Conservation (phyloP, 2,329 filamentous ascomycete genomes). For the Diaporthe vaccinii region DNA sequence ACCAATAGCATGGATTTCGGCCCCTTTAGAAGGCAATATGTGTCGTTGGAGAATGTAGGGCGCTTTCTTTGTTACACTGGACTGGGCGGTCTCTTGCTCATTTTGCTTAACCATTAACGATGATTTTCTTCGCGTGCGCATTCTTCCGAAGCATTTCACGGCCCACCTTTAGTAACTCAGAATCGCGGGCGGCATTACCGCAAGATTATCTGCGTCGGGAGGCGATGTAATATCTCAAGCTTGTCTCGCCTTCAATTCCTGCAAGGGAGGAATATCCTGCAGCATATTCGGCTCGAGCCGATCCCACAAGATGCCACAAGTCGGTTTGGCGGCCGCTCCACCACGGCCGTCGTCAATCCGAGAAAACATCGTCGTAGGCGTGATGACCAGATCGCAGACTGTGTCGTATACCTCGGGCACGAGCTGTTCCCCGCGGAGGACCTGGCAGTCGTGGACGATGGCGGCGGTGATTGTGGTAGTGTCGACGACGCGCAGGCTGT, state of each 20-base stretch:
- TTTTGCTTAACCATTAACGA: no score
- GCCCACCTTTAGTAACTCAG: no score
- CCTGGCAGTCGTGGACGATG: slow-evolving; percentile 57
- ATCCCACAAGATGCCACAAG: slow-evolving; percentile 54
- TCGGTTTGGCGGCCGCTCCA: slow-evolving; percentile 50
- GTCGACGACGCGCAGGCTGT: slow-evolving; percentile 49
- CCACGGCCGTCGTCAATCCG: slow-evolving; percentile 44
- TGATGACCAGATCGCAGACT: slow-evolving; percentile 56
- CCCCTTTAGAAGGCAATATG: no score
- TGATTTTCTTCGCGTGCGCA: no score
- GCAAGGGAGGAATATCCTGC: slow-evolving; percentile 50
- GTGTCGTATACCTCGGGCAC: slow-evolving; percentile 54
- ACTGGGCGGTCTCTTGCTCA: no score
- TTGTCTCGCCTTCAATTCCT: slow-evolving; percentile 40
- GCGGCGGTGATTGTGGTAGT: slow-evolving; percentile 48
- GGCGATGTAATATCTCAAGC: neutral
- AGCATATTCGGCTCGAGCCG: slow-evolving; percentile 52
- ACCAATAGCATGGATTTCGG: no score
- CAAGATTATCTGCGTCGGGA: no score
- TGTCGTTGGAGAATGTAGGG: no score
- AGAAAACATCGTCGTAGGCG: slow-evolving; percentile 47
- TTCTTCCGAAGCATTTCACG: no score
- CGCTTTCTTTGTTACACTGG: no score
- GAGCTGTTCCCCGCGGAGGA: slow-evolving; percentile 52
- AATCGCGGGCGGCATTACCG: no score